A percentile compares a stretch with the other conserved stretches of the same genome.
phyloP scores from a whole-genome alignment of 73 alveolate genomes.

The Tetrahymena borealis region DNA sequence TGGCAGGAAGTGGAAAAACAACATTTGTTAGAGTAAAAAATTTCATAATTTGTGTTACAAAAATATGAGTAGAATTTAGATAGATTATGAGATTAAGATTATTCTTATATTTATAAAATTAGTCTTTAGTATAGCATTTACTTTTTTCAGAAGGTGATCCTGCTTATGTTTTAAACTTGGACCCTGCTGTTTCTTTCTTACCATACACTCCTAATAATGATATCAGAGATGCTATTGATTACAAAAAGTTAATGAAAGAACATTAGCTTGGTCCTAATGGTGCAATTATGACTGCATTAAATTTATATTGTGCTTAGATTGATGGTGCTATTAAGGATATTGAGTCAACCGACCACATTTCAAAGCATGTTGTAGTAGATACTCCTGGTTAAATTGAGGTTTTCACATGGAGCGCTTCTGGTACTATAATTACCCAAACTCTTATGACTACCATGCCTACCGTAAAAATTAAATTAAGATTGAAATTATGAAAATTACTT shows the following conservation, averaged over 20 bases:
- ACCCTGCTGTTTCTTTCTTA: slow-evolving; percentile 90
- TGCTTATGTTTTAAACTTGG: slow-evolving; percentile 75
- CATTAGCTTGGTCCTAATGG: slow-evolving; percentile 95
- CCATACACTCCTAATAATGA: slow-evolving; percentile 86
- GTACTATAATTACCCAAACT: slow-evolving; percentile 84
- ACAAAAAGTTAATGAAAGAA: slow-evolving; percentile 83
- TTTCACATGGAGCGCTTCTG: slow-evolving; percentile 94
- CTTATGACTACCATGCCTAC: slow-evolving; percentile 86
- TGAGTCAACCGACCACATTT: slow-evolving; percentile 4
- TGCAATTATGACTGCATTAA: slow-evolving; percentile 90
- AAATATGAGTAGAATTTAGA: neutral
- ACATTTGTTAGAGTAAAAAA: slow-evolving; percentile 62
- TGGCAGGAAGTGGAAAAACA: slow-evolving; percentile 93
- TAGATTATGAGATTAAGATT: neutral
- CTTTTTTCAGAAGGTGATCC: slow-evolving; percentile 46
- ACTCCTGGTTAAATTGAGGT: slow-evolving; percentile 97
- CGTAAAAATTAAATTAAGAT: neutral
- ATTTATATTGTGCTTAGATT: slow-evolving; percentile 84
- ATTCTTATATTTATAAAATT: neutral
- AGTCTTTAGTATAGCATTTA: neutral
- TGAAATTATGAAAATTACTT: neutral
- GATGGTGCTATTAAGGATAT: slow-evolving; percentile 52
- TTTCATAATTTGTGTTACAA: no score
- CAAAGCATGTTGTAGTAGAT: slow-evolving; percentile 69
- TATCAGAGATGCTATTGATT: slow-evolving; percentile 84